phyloP scores from a whole-genome alignment of 345 rosid genomes.

The Abelmoschus esculentus region DNA sequence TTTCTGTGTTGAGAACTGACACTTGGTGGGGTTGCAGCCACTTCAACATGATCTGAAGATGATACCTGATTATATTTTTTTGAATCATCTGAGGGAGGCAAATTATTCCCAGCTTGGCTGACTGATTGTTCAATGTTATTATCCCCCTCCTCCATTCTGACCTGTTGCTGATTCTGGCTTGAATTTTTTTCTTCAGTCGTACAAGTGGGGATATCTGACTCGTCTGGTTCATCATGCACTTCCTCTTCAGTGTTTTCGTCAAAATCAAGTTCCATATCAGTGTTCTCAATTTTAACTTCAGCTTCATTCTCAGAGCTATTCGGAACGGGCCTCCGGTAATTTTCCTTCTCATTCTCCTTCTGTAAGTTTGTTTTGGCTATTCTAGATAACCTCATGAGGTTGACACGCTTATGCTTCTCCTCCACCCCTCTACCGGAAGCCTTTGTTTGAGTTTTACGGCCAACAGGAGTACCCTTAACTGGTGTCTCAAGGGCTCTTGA shows the following conservation, averaged over 20 bases:
- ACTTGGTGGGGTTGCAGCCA: constrained; percentile 51
- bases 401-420: constrained; percentile 67
- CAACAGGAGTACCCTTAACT: constrained; percentile 44
- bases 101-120: constrained; percentile 22
- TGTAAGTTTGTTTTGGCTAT: constrained; percentile 83
- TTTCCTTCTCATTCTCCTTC: constrained; percentile 96
- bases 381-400: constrained; percentile 87
- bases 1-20: constrained; percentile 57
- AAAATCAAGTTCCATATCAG: constrained; percentile 98
- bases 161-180: constrained; percentile 30
- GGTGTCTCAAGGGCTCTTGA: constrained; percentile 61
- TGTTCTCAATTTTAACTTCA: constrained; percentile 86
- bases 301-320: constrained; percentile 65
- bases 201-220: constrained; percentile 37
- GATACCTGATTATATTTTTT: constrained; percentile 48
- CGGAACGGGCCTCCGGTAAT: constrained; percentile 80
- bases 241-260: constrained; percentile 79
- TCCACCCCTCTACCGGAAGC: constrained; percentile 44
- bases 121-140: constrained; percentile 32
- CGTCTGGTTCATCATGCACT: constrained; percentile 63
- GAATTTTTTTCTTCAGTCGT: constrained; percentile 26
- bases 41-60: constrained; percentile 42
- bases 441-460: constrained; percentile 51
- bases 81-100: constrained; percentile 41
- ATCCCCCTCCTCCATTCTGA: constrained; percentile 35